Conservation (phyloP, 805 yeast species). For the Kazachstania psychrophila region DNA sequence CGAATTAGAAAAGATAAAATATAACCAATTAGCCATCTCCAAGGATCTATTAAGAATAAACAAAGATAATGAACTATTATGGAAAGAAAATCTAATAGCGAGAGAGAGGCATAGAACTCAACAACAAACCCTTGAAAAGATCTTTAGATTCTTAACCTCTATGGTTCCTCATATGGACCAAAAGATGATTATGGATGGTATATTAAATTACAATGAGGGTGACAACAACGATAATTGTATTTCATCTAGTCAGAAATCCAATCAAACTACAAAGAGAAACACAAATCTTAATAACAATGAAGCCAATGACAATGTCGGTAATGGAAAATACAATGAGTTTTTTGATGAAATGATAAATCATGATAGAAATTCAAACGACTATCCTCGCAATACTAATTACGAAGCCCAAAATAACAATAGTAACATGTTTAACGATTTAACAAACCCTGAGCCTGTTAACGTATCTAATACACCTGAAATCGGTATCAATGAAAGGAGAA, state of each 20-base stretch:
- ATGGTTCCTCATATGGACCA: slow-evolving; percentile 34
- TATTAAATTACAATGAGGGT: slow-evolving; percentile 5
- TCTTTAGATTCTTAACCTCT: slow-evolving; percentile 77
- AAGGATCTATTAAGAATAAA: slow-evolving; percentile 78
- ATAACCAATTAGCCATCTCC: slow-evolving; percentile 69
- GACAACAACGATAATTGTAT: too few relatives aligned
- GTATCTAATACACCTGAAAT: too few relatives aligned
- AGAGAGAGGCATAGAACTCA: slow-evolving; percentile 82
- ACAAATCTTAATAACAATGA: background rate
- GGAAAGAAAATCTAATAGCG: slow-evolving; percentile 81
- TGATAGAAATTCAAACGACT: background rate
- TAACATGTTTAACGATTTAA: background rate
- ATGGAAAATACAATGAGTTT: background rate
- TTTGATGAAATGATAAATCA: too few relatives aligned
- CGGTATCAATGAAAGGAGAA: background rate
- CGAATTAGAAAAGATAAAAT: slow-evolving; percentile 68
- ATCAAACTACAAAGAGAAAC: background rate
- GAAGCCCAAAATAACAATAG: background rate
- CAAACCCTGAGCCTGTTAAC: too few relatives aligned
- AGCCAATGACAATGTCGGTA: background rate
- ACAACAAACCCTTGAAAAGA: slow-evolving; percentile 79
- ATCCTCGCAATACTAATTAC: background rate
- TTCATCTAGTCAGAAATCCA: too few relatives aligned
- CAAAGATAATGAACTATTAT: slow-evolving; percentile 78
- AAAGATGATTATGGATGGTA: slow-evolving; percentile 23